Percentiles rank a stretch among this genome's conserved stretches.
Evolutionary conservation across 2,329 filamentous ascomycete species (phyloP).

Genomic region (Paramyrothecium sp.): DNA sequence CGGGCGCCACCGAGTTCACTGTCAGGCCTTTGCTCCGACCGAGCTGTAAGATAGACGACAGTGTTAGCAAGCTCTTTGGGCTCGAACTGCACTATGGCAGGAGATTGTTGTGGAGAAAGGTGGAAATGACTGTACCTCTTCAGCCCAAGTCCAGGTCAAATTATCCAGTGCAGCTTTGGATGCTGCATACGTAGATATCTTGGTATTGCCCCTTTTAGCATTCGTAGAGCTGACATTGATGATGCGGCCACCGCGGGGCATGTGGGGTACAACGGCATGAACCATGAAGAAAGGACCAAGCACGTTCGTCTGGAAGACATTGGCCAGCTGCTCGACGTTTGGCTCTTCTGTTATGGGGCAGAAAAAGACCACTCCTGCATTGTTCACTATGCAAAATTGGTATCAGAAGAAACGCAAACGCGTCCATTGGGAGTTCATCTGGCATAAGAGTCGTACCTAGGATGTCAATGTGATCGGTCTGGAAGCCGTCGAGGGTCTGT

Average conservation of each 20-base stretch:
- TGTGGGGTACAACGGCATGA: constrained; percentile 31
- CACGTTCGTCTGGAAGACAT: constrained; percentile 30
- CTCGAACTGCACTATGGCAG: no score
- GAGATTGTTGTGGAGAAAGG: constrained; percentile 1
- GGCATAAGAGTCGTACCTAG: constrained; percentile 30
- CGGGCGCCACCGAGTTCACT: constrained; percentile 40
- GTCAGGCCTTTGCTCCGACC: constrained; percentile 37
- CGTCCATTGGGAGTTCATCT: neutral
- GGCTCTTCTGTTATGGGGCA: constrained; percentile 16
- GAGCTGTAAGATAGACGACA: constrained; percentile 16
- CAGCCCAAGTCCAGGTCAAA: constrained; percentile 29
- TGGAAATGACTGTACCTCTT: constrained; percentile 22
- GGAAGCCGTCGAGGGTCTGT: constrained; percentile 31
- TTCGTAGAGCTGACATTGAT: constrained; percentile 20
- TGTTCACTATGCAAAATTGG: constrained; percentile 29
- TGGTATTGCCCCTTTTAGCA: constrained; percentile 12
- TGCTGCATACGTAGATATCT: constrained; percentile 15
- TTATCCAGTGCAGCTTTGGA: constrained; percentile 32
- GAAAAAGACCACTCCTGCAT: constrained; percentile 25
- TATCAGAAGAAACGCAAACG: neutral
- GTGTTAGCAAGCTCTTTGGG: neutral
- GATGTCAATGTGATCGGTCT: constrained; percentile 36
- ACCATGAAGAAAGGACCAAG: constrained; percentile 30
- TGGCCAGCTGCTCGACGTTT: constrained; percentile 21
- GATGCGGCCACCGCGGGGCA: constrained; percentile 28